Percentiles rank a stretch among this genome's conserved stretches.
Conservation (phyloP, 371 early-diverging fungal species). For the Haplosporangium sp. region DNA sequence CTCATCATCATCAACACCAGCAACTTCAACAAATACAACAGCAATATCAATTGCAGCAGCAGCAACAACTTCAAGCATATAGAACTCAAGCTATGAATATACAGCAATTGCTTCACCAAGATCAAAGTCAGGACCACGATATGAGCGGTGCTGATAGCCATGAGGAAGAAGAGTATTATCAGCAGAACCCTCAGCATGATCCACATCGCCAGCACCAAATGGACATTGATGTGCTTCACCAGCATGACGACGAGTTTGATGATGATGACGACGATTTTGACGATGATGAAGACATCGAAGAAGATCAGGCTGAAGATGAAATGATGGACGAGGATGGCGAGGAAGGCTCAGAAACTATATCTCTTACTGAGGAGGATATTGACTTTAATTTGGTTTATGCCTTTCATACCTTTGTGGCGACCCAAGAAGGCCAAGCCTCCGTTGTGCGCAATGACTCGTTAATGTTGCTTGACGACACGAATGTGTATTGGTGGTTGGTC, state of each 20-base stretch:
- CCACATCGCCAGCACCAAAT: slow-evolving; percentile 33
- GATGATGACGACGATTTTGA: slow-evolving; percentile 27
- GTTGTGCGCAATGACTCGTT: slow-evolving; percentile 91
- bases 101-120: slow-evolving; percentile 43
- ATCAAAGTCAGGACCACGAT: slow-evolving; percentile 32
- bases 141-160: slow-evolving; percentile 41
- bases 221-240: slow-evolving; percentile 27
- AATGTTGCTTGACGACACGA: slow-evolving; percentile 93
- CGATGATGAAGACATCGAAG: slow-evolving; percentile 55
- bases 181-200: slow-evolving; percentile 47
- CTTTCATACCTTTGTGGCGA: slow-evolving; percentile 94
- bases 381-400: slow-evolving; percentile 89
- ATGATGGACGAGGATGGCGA: slow-evolving; percentile 59
- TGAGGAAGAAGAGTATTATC: slow-evolving; percentile 49
- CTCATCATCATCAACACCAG: slow-evolving; percentile 44
- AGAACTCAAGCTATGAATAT: slow-evolving; percentile 53
- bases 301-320: slow-evolving; percentile 58
- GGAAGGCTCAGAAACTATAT: slow-evolving; percentile 68
- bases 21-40: slow-evolving; percentile 45
- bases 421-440: slow-evolving; percentile 93
- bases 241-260: slow-evolving; percentile 25
- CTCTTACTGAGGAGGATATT: slow-evolving; percentile 79
- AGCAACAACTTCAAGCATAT: slow-evolving; percentile 48
- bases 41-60: slow-evolving; percentile 48
- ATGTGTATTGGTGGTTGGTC: slow-evolving; percentile 98